Conservation (phyloP, 1,139 yeast species). For the Saccharomyces hybrid region DNA sequence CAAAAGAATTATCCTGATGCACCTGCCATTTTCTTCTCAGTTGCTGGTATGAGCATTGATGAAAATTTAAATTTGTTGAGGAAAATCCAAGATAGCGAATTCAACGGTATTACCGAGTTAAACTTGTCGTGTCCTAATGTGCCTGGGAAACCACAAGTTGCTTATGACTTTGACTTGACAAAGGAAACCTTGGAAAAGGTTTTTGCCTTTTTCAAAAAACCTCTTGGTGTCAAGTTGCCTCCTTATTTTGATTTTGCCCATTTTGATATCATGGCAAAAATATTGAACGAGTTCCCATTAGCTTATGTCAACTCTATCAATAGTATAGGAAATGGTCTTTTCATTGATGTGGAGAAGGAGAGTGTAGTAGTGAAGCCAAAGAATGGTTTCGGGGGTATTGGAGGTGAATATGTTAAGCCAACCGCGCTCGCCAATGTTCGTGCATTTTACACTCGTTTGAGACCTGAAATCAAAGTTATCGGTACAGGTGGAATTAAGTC, state of each 20-base stretch:
- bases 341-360: conserved; percentile 23
- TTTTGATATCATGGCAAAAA: conserved; percentile 23
- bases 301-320: conserved; percentile 27
- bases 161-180: conserved; percentile 48
- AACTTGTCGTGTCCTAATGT: conserved; percentile 29
- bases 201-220: conserved; percentile 24
- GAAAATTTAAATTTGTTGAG: conserved; percentile 21
- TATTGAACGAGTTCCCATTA: conserved; percentile 23
- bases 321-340: conserved; percentile 27
- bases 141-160: conserved; percentile 44
- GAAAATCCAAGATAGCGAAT: conserved; percentile 22
- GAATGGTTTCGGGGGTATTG: conserved; percentile 29
- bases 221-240: conserved; percentile 27
- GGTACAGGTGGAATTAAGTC: conserved; percentile 29
- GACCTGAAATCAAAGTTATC: conserved; percentile 22
- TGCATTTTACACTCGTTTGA: conserved; percentile 27
- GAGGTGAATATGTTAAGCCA: conserved; percentile 29
- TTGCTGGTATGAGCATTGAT: conserved; percentile 27
- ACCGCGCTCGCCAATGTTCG: conserved; percentile 29
- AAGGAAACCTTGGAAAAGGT: conserved; percentile 43
- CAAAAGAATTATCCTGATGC: conserved; percentile 14
- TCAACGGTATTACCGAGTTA: conserved; percentile 23
- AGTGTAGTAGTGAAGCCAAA: conserved; percentile 27
- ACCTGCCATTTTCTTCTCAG: conserved; percentile 22
- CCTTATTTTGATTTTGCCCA: conserved; percentile 30